Percentiles rank a stretch among this genome's conserved stretches.
These are phyloP conservation scores for Tilletia indica DNA, from an alignment of 1,284 basidiomycete genomes.

Conservation along the genomic window DNA sequence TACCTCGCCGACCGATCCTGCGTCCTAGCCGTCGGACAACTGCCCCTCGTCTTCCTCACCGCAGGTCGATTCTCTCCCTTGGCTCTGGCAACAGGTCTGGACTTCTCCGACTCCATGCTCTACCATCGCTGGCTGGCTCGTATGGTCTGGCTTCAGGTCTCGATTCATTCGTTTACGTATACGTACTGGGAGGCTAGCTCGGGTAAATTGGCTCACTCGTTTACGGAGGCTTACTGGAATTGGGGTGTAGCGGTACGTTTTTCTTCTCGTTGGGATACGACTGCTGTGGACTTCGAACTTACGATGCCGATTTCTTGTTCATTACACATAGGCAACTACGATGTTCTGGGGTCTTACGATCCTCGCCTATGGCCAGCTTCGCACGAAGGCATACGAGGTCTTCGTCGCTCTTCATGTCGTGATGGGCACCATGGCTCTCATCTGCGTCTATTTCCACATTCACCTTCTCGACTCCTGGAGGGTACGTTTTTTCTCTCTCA, in stretches of 20 bases:
- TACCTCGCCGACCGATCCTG: slow-evolving; percentile 43
- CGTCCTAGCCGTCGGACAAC: slow-evolving; percentile 38
- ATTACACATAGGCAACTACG: slow-evolving; percentile 18
- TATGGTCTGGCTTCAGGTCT: slow-evolving; percentile 38
- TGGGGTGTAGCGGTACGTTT: slow-evolving; percentile 45
- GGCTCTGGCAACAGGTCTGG: slow-evolving; percentile 39
- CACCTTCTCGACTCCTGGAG: slow-evolving; percentile 29
- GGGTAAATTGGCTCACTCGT: slow-evolving; percentile 18
- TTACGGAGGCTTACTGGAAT: slow-evolving; percentile 40
- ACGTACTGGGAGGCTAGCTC: slow-evolving; percentile 22
- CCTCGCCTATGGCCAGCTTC: slow-evolving; percentile 28
- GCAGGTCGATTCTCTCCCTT: slow-evolving; percentile 53
- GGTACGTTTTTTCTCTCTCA: slow-evolving; percentile 22
- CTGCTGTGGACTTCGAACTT: too few species aligned
- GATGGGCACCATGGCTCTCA: slow-evolving; percentile 47
- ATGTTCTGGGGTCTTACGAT: slow-evolving; percentile 34
- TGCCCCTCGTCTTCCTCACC: slow-evolving; percentile 53
- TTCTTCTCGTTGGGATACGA: too few species aligned
- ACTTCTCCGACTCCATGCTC: slow-evolving; percentile 50
- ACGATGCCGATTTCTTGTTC: too few species aligned
- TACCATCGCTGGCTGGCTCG: slow-evolving; percentile 55
- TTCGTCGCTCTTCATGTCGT: slow-evolving; percentile 49
- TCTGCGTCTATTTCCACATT: slow-evolving; percentile 50
- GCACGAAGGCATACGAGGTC: slow-evolving; percentile 31
- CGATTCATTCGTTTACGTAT: slow-evolving; percentile 40